A percentile compares a stretch with the other conserved stretches of the same genome.
Conservation (phyloP, 768 basidiomycete species). For the Omphalotus guepiniiformis region DNA sequence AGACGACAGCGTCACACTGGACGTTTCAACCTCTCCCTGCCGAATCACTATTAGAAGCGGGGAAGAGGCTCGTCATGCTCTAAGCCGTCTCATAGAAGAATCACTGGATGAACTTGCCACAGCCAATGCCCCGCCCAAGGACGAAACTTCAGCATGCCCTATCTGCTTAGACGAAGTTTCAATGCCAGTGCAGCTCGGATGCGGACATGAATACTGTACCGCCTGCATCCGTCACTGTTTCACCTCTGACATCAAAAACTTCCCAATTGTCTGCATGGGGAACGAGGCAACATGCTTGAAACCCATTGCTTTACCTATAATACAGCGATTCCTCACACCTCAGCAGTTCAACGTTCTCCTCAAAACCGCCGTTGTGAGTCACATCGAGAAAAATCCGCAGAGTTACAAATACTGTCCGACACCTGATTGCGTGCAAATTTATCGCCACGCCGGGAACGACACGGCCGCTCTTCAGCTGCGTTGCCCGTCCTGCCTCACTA, state of each 20-base stretch:
- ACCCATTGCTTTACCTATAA: constrained; percentile 49
- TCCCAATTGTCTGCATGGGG: constrained; percentile 66
- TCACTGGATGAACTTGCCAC: constrained; percentile 24
- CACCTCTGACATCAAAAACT: constrained; percentile 33
- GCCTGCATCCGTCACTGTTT: constrained; percentile 46
- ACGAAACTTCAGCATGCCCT: constrained; percentile 36
- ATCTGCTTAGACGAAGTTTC: constrained; percentile 47
- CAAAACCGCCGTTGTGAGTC: constrained; percentile 49
- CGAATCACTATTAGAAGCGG: constrained; percentile 51
- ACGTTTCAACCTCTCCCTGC: constrained; percentile 30
- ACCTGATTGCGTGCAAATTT: constrained; percentile 68
- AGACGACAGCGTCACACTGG: constrained; percentile 46
- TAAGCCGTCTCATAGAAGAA: constrained; percentile 41
- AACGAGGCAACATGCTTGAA: constrained; percentile 49
- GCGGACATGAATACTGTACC: constrained; percentile 48
- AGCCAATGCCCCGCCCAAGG: background rate
- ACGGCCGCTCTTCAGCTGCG: constrained; percentile 23
- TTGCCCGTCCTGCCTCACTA: constrained; percentile 50
- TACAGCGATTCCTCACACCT: constrained; percentile 46
- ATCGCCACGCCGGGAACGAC: constrained; percentile 32
- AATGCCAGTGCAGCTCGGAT: constrained; percentile 37
- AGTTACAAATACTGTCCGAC: constrained; percentile 68
- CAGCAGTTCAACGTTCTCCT: constrained; percentile 48
- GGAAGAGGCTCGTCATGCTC: constrained; percentile 47
- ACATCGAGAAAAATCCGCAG: constrained; percentile 50